Evolutionary conservation across 1,284 basidiomycete genomes (phyloP).

Genomic region (Ceratobasidium theobromae): DNA sequence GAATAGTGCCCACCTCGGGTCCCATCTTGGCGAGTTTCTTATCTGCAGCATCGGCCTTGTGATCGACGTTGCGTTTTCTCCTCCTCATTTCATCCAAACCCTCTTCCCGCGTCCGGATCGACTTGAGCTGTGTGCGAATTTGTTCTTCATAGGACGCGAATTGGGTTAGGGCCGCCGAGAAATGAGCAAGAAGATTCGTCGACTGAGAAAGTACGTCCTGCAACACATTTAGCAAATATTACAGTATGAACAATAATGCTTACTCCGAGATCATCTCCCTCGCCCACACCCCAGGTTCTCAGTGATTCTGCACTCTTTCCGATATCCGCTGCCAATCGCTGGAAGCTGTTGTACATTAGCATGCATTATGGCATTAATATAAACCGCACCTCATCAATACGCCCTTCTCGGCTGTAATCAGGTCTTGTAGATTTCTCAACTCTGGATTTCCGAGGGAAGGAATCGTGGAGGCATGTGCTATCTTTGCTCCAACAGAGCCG

Average conservation of each 20-base stretch:
- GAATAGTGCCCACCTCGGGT: constrained; percentile 53
- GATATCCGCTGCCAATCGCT: constrained; percentile 66
- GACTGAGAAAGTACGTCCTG: constrained; percentile 80
- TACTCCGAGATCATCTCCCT: constrained; percentile 86
- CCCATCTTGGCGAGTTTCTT: constrained; percentile 90
- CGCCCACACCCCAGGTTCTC: constrained; percentile 75
- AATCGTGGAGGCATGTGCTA: constrained; percentile 82
- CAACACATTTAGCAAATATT: constrained; percentile 30
- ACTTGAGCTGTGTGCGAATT: constrained; percentile 75
- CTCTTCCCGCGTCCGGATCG: constrained; percentile 84
- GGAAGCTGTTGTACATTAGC: constrained; percentile 49
- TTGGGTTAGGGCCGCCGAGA: constrained; percentile 66
- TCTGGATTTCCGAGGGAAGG: constrained; percentile 82
- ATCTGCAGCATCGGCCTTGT: constrained; percentile 84
- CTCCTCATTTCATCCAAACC: constrained; percentile 74
- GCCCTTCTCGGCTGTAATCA: constrained; percentile 86
- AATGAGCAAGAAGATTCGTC: constrained; percentile 67
- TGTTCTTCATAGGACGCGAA: constrained; percentile 74
- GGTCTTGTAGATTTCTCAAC: constrained; percentile 77
- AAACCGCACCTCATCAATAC: constrained; percentile 62
- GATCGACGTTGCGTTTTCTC: constrained; percentile 54
- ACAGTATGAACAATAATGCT: constrained; percentile 40
- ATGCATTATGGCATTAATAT: neutral
- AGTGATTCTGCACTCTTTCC: constrained; percentile 74
- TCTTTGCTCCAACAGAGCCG: constrained; percentile 56